A percentile compares a stretch with the other conserved stretches of the same genome.
Conservation (phyloP, 2,329 filamentous ascomycete genomes). For the Microcyclospora pomicola region DNA sequence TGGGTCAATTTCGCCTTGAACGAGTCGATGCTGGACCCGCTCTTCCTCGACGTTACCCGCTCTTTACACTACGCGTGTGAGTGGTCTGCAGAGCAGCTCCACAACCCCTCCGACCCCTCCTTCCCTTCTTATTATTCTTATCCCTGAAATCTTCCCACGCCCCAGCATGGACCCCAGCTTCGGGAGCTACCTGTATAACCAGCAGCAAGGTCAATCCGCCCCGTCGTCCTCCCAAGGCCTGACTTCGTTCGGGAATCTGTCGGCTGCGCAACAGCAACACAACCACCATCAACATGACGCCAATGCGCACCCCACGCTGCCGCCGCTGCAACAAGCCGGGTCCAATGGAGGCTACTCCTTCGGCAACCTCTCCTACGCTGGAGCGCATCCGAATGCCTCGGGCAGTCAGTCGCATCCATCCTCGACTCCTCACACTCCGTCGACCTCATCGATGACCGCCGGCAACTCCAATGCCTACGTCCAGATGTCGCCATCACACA, state of each 20-base stretch:
- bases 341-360: constrained; percentile 22
- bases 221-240: constrained; percentile 5
- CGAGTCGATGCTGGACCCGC: neutral
- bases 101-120: neutral
- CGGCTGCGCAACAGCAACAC: constrained; percentile 6
- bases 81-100: no score
- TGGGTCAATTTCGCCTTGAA: no score
- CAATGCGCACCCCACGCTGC: constrained; percentile 19
- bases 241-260: constrained; percentile 14
- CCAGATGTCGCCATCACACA: constrained; percentile 18
- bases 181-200: constrained; percentile 5
- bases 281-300: constrained; percentile 10
- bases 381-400: constrained; percentile 8
- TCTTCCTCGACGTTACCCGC: neutral
- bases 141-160: neutral
- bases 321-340: constrained; percentile 20
- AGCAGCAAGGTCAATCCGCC: constrained; percentile 7
- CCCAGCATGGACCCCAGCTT: constrained; percentile 6
- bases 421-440: constrained; percentile 22
- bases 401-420: constrained; percentile 20
- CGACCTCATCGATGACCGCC: constrained; percentile 17
- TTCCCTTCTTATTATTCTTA: constrained; percentile 3
- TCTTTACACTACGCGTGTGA: no score
- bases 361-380: constrained; percentile 19
- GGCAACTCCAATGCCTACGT: constrained; percentile 16